Evolutionary conservation across 2,329 filamentous ascomycete species (phyloP).

Genomic region (Colletotrichum sp.): DNA sequence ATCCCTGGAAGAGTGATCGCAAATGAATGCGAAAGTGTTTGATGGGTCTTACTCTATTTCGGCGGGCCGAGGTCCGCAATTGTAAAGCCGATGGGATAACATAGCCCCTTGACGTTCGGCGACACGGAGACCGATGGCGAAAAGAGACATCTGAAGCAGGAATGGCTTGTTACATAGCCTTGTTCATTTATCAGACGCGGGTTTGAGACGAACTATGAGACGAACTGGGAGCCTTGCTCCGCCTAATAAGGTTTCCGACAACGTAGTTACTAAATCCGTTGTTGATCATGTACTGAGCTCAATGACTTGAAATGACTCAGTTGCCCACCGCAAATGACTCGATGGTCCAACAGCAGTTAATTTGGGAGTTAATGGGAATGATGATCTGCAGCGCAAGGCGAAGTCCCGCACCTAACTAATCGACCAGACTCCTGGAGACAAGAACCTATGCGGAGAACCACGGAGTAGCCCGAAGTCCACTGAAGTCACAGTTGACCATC

Average conservation of each 20-base stretch:
- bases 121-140: background rate
- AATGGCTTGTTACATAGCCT: background rate
- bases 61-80: background rate
- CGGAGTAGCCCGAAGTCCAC: background rate
- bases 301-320: background rate
- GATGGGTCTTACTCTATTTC: background rate
- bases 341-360: background rate
- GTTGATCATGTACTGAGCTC: background rate
- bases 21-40: background rate
- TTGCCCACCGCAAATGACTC: background rate
- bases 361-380: background rate
- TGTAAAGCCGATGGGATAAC: background rate
- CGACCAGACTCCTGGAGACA: background rate
- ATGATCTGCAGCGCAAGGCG: background rate
- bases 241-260: background rate
- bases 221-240: background rate
- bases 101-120: background rate
- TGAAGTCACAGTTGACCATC: background rate
- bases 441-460: background rate
- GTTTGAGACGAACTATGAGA: background rate
- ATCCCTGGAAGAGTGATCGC: no score
- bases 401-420: background rate
- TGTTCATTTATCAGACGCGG: background rate
- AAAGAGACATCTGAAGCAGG: background rate
- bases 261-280: background rate